Evolutionary conservation across 345 rosid genomes (phyloP), one percentile per base, ranked within the genome.

Genomic region (Brassica rapa): DNA sequence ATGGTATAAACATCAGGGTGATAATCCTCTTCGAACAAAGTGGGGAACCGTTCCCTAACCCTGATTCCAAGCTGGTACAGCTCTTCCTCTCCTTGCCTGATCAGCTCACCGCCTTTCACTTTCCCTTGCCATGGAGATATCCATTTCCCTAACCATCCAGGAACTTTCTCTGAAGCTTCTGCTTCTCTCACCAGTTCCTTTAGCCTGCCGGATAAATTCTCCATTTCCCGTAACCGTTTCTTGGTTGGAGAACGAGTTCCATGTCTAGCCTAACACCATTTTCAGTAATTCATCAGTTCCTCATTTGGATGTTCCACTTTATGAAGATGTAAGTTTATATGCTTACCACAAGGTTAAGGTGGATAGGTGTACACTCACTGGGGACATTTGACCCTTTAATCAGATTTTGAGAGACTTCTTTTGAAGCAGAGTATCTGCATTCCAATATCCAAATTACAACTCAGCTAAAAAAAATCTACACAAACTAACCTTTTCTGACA

Each of bases 181-280:
- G 89, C 92, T 60, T 88, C 89, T 65, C 80, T 85, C 41, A 90
- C 55, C 29, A 91, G 79, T 77, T 84, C 87, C 72, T 85, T 86
- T 72, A 91, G 62, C 76, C 81, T 93, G 70, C 82, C 79, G 55
- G 96, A 87, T 86, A 91, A 70, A 79, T 49, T 76, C 32, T 91
- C 94, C 70, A 95, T 66, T 75, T 93, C 98, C 73, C 83, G 80
- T 84, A 88, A 86, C 73, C 97, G 82, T 67, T 91, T 93, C 84
- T 87, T 89, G 21, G 98, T 91, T 1, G 99, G 99, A 68, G 96
- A 84, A 60, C 97, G 98, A 79, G 99, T 91, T 59, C 99, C 98
- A 71, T 93, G 99, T 79, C 99, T 89, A 81, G 97, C 94, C 99
- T 95, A 67, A 79, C 6, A 65, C 16, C 14, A 68, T 49, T 30